These are phyloP conservation scores for Populus tomentosa DNA, from an alignment of 441 rosid species.

Conservation along the genomic window DNA sequence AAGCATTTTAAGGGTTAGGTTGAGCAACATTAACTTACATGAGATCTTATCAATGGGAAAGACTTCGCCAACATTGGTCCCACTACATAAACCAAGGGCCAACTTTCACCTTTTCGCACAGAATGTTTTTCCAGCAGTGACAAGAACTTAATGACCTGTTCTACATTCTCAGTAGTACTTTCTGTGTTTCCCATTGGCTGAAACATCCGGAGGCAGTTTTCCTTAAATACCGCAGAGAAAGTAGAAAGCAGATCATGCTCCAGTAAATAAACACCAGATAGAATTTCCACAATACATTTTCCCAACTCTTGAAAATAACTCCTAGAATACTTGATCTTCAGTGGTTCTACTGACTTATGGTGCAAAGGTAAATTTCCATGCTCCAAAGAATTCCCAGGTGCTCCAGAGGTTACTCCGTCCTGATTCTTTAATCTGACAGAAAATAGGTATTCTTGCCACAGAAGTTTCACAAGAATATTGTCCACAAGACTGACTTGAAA, in stretches of 20 bases:
- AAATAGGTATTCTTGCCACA: conserved; percentile 68
- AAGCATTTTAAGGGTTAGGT: not conserved
- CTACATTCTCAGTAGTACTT: conserved; percentile 35
- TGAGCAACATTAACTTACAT: conserved; percentile 52
- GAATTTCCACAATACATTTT: conserved; percentile 72
- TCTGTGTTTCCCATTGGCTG: conserved; percentile 41
- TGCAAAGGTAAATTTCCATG: conserved; percentile 24
- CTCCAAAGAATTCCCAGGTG: conserved; percentile 25
- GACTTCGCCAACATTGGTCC: conserved; percentile 68
- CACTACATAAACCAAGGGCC: conserved; percentile 70
- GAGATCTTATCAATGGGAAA: conserved; percentile 67
- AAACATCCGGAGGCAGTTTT: conserved; percentile 47
- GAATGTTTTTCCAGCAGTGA: conserved; percentile 46
- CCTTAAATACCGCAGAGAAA: conserved; percentile 56
- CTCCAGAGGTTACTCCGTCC: conserved; percentile 23
- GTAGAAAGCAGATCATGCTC: conserved; percentile 54
- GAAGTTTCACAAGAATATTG: conserved; percentile 63
- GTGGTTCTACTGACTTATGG: conserved; percentile 35
- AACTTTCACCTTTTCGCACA: conserved; percentile 51
- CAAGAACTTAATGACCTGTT: conserved; percentile 55
- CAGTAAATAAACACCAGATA: conserved; percentile 50
- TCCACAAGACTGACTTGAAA: conserved; percentile 55
- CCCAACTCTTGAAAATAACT: conserved; percentile 68
- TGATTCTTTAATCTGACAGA: conserved; percentile 28
- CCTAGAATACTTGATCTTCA: conserved; percentile 29